A percentile compares a stretch with the other conserved stretches of the same genome.
Evolutionary conservation across 2,329 filamentous ascomycete species (phyloP).

Genomic region (Penicillium olsonii): DNA sequence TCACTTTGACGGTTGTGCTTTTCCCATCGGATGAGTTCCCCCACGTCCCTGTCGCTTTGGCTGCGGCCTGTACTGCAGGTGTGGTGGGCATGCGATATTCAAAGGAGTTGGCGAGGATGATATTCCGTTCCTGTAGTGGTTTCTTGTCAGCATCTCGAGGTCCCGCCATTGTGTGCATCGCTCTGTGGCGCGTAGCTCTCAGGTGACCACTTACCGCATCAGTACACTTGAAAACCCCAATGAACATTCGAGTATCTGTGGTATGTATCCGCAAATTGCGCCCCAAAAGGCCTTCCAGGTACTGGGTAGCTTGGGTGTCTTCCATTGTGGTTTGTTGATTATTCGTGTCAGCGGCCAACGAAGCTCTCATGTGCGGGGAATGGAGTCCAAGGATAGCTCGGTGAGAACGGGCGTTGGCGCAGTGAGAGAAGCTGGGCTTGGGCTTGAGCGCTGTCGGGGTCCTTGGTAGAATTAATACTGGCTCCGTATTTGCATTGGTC

Average conservation of each 20-base stretch:
- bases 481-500: neutral
- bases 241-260: constrained; percentile 83
- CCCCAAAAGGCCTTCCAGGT: constrained; percentile 65
- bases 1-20: constrained; percentile 54
- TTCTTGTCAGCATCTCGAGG: constrained; percentile 14
- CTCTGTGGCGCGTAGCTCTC: constrained; percentile 3
- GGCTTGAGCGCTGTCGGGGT: neutral
- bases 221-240: constrained; percentile 90
- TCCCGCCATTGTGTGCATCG: neutral
- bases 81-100: constrained; percentile 80
- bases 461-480: neutral
- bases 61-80: constrained; percentile 48
- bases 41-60: constrained; percentile 26
- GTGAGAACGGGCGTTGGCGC: neutral
- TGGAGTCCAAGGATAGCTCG: neutral
- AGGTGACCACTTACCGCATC: constrained; percentile 67
- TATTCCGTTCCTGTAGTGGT: constrained; percentile 70
- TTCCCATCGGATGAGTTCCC: constrained; percentile 21
- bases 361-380: constrained; percentile 2
- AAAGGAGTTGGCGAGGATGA: constrained; percentile 81
- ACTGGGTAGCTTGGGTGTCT: constrained; percentile 37
- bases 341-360: constrained; percentile 5
- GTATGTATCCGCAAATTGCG: constrained; percentile 78
- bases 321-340: constrained; percentile 34
- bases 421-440: neutral